Conservation (phyloP, 2,329 filamentous ascomycete genomes). For the Coniochaeta sp. region DNA sequence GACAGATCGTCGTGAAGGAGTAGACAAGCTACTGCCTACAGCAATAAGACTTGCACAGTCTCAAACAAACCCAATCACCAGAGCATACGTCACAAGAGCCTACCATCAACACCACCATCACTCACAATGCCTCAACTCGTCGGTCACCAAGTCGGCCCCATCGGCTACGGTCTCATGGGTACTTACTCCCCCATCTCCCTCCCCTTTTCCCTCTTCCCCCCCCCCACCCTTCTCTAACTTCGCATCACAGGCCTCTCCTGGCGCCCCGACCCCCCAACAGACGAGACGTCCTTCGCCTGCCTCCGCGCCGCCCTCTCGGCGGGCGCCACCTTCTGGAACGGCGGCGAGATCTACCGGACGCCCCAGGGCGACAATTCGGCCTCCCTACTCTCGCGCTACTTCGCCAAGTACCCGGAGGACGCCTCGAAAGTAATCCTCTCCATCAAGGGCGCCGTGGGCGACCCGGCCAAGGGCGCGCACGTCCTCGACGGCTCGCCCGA, state of each 20-base stretch:
- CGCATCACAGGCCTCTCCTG: constrained; percentile 40
- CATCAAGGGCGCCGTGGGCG: constrained; percentile 44
- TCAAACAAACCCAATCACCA: too few relatives aligned
- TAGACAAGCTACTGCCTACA: not conserved
- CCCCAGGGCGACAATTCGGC: constrained; percentile 49
- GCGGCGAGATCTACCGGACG: constrained; percentile 54
- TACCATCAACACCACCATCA: not conserved
- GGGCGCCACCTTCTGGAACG: constrained; percentile 51
- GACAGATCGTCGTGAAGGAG: not conserved
- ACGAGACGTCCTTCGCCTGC: constrained; percentile 45
- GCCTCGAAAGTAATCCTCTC: constrained; percentile 53
- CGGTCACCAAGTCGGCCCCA: constrained; percentile 20
- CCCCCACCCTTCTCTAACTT: too few relatives aligned
- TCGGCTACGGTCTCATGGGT: constrained; percentile 25
- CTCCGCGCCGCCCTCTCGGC: constrained; percentile 44
- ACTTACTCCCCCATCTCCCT: not conserved
- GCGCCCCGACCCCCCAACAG: constrained; percentile 28
- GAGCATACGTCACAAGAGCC: too few relatives aligned
- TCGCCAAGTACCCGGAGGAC: constrained; percentile 55
- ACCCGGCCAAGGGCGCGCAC: constrained; percentile 23
- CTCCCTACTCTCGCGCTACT: constrained; percentile 53
- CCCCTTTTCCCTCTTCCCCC: not conserved
- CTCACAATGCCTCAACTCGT: constrained; percentile 20
- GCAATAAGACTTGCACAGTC: not conserved
- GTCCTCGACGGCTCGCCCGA: constrained; percentile 41